Conservation (phyloP, 2,329 filamentous ascomycete genomes). For the Monilinia fructigena region DNA sequence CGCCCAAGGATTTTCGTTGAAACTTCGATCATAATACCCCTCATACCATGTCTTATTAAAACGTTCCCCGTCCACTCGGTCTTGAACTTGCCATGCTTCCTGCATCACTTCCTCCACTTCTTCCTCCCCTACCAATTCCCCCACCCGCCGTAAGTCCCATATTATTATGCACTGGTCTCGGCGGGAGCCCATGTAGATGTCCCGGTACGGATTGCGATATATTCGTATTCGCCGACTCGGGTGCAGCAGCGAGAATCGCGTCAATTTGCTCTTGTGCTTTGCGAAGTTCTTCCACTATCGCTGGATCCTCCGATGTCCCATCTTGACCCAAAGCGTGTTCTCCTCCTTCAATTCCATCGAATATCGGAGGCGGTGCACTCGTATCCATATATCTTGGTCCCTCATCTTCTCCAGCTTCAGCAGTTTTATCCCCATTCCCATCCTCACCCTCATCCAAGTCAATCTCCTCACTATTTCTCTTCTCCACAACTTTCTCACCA, state of each 20-base stretch:
- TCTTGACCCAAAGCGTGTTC: conserved; percentile 8
- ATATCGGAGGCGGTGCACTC: conserved; percentile 40
- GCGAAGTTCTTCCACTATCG: conserved; percentile 25
- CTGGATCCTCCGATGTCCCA: conserved; percentile 20
- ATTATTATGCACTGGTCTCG: conserved; percentile 21
- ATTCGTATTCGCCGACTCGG: conserved; percentile 24
- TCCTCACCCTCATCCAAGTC: conserved; percentile 30
- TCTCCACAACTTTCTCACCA: conserved; percentile 25
- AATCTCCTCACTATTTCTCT: conserved; percentile 32
- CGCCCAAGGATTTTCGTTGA: conserved; percentile 73
- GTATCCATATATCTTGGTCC: conserved; percentile 34
- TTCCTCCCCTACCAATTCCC: conserved; percentile 2
- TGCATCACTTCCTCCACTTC: conserved; percentile 21
- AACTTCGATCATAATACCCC: conserved; percentile 67
- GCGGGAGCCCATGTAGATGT: conserved; percentile 22
- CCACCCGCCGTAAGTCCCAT: conserved; percentile 28
- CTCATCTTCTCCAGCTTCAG: conserved; percentile 22
- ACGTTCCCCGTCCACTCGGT: conserved; percentile 35
- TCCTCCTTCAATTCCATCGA: conserved; percentile 13
- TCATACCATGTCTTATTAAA: conserved; percentile 57
- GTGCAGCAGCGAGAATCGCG: conserved; percentile 29
- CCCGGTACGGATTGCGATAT: not conserved
- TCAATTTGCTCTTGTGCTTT: conserved; percentile 37
- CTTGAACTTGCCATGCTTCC: conserved; percentile 26
- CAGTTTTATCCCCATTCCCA: conserved; percentile 1